phyloP scores from a whole-genome alignment of 192 early-diverging fungal genomes.

The Chytriomyces sp. region DNA sequence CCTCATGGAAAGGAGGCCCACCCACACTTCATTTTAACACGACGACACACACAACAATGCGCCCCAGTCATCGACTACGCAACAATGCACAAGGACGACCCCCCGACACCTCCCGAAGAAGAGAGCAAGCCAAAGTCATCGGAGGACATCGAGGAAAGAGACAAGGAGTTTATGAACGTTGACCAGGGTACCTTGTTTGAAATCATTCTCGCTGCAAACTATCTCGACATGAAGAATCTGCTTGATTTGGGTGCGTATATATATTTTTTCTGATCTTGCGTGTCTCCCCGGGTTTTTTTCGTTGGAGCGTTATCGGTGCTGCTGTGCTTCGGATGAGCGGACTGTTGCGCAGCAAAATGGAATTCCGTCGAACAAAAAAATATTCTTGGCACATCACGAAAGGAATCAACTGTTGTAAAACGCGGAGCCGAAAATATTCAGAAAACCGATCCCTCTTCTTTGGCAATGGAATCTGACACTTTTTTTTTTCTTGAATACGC shows the following conservation, averaged over 20 bases:
- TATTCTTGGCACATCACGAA: not conserved
- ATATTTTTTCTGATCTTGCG: slow-evolving; percentile 11
- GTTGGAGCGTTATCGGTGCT: not conserved
- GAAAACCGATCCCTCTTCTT: not conserved
- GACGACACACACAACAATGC: not conserved
- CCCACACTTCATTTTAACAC: not conserved
- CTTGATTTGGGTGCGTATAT: slow-evolving; percentile 64
- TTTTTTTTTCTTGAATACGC: not conserved
- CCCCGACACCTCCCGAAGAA: slow-evolving; percentile 57
- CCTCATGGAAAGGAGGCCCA: no score
- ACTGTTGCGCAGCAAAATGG: not conserved
- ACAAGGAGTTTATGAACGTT: slow-evolving; percentile 86
- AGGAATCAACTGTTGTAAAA: not conserved
- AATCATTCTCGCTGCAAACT: slow-evolving; percentile 78
- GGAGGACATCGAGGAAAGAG: slow-evolving; percentile 87
- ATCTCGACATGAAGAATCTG: slow-evolving; percentile 66
- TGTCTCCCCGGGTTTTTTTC: no score
- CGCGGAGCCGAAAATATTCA: not conserved
- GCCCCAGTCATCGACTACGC: slow-evolving; percentile 84
- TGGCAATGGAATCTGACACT: not conserved
- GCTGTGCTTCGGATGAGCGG: not conserved
- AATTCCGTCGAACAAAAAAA: not conserved
- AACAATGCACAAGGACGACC: slow-evolving; percentile 81
- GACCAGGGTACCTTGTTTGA: slow-evolving; percentile 95
- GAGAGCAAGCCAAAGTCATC: slow-evolving; percentile 68